Evolutionary conservation across 2,329 filamentous ascomycete genomes (phyloP), one percentile per base, ranked within the genome.

Genomic region (Microascus cirrosus): DNA sequence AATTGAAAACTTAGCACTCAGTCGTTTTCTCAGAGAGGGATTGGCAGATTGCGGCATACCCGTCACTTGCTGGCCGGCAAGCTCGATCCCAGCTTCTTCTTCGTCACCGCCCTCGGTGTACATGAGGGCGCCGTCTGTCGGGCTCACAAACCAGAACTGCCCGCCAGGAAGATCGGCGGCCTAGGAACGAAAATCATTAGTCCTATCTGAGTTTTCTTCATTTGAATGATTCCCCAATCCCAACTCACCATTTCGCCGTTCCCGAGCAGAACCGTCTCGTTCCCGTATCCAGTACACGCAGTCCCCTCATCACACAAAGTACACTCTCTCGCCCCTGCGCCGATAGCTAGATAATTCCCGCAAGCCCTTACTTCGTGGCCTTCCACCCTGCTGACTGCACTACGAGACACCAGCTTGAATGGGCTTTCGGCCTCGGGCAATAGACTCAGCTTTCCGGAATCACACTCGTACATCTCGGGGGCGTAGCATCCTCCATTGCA

Each of bases 181-280:
- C 58, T 59, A 36, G 35, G 7, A 36, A 32, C 8, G 15, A 45
- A 15, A 5, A 20, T 12, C 15, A 53, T 45, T 59, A 22, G 28
- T 39, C 25, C 5, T 11, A 32, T 10, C 13, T 5, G 25, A 42
- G 32, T n/a, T 42, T n/a, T 1, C 20, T 52, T n/a, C 35, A 3
- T 7, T 11, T 32, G 35, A 5, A 18, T 24, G 1, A 20, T 42
- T 13, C 15, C n/a, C n/a, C n/a, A n/a, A n/a, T n/a, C n/a, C n/a
- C 32, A 6, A 59, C 58, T 22, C 32, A 59, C 58, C 58, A 59
- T 59, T 32, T 53, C 45, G 32, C 58, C 58, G 20, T 53, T 34
- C 4, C 28, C 22, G 20, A 53, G n/a, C 15, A 59, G 20, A 15
- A 59, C 54, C 11, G 45, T 45, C 48, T 59, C 36, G 25, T 59